Base-by-base conservation (phyloP, 768 basidiomycete species). In the Leccinum obscurum region DNA sequence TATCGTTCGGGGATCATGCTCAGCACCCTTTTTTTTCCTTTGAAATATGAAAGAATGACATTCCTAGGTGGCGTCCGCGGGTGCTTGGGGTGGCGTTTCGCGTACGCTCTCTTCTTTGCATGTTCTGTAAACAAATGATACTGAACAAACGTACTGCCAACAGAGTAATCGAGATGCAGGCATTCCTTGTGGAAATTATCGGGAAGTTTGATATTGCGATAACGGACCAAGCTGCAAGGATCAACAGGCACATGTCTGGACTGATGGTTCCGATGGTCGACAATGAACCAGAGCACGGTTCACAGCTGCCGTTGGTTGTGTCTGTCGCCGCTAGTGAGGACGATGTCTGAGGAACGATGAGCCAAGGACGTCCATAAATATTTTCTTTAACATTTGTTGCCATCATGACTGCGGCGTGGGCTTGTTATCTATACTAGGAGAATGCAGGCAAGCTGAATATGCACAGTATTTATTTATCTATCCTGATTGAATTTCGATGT, bases 131-230 rank as follows among this genome's bases (percentile, higher is more conserved):
- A 26, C 7, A 6, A 13, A 51, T 3, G 3, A 26, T 50, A 24
- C 49, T 14, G 20, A 17, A 50, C 48, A 8, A 24, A 28, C 26
- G 4, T 9, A 30, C 28, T 28, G 28, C 2, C 24, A 28, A 51
- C 26, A 51, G 50, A 8, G 3, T 44, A n/a, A n/a, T 44, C 41
- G 41, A 44, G 41, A 44, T n/a, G 4, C 41, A 44, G 9, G n/a
- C 41, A 44, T 44, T 44, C 41, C 7, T n/a, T 44, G n/a, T 82
- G 28, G 84, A 85, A 65, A 73, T 85, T 22, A 59, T 87, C 44
- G 70, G 76, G 34, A 76, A 81, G 63, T 85, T 87, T 63, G 81
- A 86, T 59, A 82, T 86, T 60, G 61, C 65, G 41, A 44, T n/a
- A 4, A 44, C 41, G 9, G 41, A 44, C 17, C 15, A 63, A 35